Evolutionary conservation across 371 early-diverging fungal genomes (phyloP), one percentile per base, ranked within the genome.

Genomic region (Homolaphlyctis polyrhiza): DNA sequence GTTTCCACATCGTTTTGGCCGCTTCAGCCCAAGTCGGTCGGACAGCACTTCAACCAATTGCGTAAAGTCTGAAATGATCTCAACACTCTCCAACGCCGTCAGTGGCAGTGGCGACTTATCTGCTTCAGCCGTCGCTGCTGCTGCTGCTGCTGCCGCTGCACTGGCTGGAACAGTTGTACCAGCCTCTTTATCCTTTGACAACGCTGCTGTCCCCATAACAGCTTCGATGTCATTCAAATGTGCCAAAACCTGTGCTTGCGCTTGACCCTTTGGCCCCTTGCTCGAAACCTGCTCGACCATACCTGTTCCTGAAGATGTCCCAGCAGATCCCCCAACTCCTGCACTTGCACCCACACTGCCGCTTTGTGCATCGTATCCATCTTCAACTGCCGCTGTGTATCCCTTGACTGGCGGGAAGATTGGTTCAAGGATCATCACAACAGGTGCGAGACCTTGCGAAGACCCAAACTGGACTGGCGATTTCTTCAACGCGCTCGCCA

Each of bases 31-130:
- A 50, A 14, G 51, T 5, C 49, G n/a, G 18, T 65, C 65, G 0
- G 65, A 36, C 1, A 65, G 52, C 18, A 60, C 60, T 35, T 65
- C 65, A 13, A 65, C 18, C n/a, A 65, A 60, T 27, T 65, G 65
- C 29, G 65, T 35, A 55, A 65, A 65, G 57, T 65, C 65, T 34
- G 57, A 34, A 34, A 60, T 23, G 2, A 65, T 29, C 35, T 50
- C 51, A 28, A 60, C 36, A 35, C 51, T 50, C 8, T 55, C 57
- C 4, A 60, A 6, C 34, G 65, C 60, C n/a, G 57, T 23, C 33
- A 55, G 55, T 55, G 14, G 55, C 47, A 18, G 47, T 3, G 47
- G 8, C 18, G 47, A n/a, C 47, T 47, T 47, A 25, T 47, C 47
- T 11, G 18, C 18, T 18, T 39, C 39, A 18, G 39, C 39, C 39